Evolutionary conservation across 163 green algal species (phyloP), one percentile per base, ranked within the genome.

Genomic region (Scenedesmus sp.): DNA sequence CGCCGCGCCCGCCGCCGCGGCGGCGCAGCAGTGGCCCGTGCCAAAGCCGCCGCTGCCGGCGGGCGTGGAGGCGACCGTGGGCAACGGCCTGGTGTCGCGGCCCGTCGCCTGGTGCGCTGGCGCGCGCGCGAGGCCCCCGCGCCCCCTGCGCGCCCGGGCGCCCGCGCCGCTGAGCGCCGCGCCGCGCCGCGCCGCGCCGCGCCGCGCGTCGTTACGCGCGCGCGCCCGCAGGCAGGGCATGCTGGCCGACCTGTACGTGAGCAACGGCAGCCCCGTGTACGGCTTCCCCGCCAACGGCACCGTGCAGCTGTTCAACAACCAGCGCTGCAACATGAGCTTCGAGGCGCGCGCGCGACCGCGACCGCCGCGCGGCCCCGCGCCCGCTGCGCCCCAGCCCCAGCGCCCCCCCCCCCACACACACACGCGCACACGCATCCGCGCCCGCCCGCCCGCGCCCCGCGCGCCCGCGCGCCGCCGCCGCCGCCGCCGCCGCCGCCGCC

Each of bases 11-110:
- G 53, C 53, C 7, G 53, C 53, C 29, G 53, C 53, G 14, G 53
- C 29, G 53, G 22, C 56, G 17, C 11, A 34, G 56, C 56, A 24
- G 24, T 14, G n/a, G 56, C 26, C 14, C 24, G 5, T 4, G 6
- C 9, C 31, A 17, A 58, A 73, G 31, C 64, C 39, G 26, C 0
- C n/a, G 15, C 22, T 60, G 64, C 64, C 64, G 33, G 29, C 65
- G 22, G 48, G 65, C 11, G 64, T 74, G 34, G 64, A 74, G 24
- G 64, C 64, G 18, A 47, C 44, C 20, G 54, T 62, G 47, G 65
- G 15, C 42, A 47, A 24, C 39, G 56, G 56, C 22, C 56, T 63
- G 10, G 56, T 44, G 56, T 60, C 53, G 13, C 10, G 20, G 17
- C 53, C 53, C 15, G 20, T 60, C 20, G 20, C 10, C 17, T 60